Conservation (phyloP, 75 land plant species). For the Picea sitchensis region DNA sequence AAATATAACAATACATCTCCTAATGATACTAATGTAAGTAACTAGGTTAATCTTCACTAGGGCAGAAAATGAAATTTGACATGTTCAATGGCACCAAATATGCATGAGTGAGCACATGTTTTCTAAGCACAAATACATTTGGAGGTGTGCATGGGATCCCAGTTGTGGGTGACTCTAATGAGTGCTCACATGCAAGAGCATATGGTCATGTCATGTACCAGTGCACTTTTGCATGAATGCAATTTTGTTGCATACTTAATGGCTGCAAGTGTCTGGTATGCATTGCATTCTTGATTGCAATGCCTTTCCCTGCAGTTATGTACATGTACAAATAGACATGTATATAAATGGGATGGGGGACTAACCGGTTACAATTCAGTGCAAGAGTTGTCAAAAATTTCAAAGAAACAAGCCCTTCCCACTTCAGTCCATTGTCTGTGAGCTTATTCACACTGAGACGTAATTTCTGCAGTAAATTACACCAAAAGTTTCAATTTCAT, state of each 20-base stretch:
- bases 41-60: too few species aligned
- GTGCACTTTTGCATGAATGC: not conserved
- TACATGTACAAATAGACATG: not conserved
- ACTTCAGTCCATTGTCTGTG: conserved; percentile 49
- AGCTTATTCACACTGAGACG: conserved; percentile 48
- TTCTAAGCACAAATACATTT: not conserved
- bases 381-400: conserved; percentile 46
- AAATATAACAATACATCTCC: too few species aligned
- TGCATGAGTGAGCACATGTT: too few species aligned
- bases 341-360: conserved; percentile 3
- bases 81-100: too few species aligned
- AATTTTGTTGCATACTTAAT: not conserved
- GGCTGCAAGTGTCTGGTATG: not conserved
- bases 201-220: too few species aligned
- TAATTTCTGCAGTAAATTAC: conserved; percentile 54
- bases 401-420: conserved; percentile 54
- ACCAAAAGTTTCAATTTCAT: not conserved
- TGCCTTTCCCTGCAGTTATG: not conserved
- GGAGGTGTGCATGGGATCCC: not conserved
- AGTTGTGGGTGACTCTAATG: too few species aligned
- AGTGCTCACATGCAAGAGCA: too few species aligned
- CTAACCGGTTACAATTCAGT: conserved; percentile 60
- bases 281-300: not conserved
- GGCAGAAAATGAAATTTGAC: too few species aligned
- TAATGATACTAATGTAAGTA: too few species aligned